Conservation (phyloP, 2,329 filamentous ascomycete species). For the Xylariomycetidae sp. region DNA sequence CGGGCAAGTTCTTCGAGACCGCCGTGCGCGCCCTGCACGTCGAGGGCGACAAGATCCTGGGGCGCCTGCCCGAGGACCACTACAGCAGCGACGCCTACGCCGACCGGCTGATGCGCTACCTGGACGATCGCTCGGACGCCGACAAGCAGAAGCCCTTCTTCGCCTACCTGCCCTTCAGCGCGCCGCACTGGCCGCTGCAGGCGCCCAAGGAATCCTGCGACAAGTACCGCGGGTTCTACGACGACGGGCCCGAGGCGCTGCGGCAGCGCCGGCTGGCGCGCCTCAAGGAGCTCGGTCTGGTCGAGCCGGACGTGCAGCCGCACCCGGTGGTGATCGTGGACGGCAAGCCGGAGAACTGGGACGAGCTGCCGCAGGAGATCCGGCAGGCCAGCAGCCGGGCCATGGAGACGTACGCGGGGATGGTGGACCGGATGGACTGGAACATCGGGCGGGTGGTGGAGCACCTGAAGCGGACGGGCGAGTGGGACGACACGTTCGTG, state of each 20-base stretch:
- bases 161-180: slow-evolving; percentile 53
- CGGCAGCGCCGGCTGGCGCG: slow-evolving; percentile 34
- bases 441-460: slow-evolving; percentile 47
- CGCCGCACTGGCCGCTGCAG: slow-evolving; percentile 58
- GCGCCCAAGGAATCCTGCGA: slow-evolving; percentile 44
- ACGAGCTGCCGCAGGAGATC: slow-evolving; percentile 14
- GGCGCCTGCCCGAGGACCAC: slow-evolving; percentile 36
- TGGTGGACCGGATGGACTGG: slow-evolving; percentile 50
- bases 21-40: slow-evolving; percentile 20
- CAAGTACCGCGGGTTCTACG: slow-evolving; percentile 54
- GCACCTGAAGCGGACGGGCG: slow-evolving; percentile 41
- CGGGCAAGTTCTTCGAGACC: slow-evolving; percentile 8
- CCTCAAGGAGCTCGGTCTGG: slow-evolving; percentile 31
- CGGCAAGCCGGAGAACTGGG: slow-evolving; percentile 13
- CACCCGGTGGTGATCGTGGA: slow-evolving; percentile 14
- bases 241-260: slow-evolving; percentile 53
- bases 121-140: slow-evolving; percentile 22
- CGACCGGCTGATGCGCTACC: slow-evolving; percentile 36
- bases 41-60: slow-evolving; percentile 19
- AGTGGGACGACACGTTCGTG: slow-evolving; percentile 47
- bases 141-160: slow-evolving; percentile 43
- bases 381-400: slow-evolving; percentile 18
- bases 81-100: slow-evolving; percentile 41
- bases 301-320: slow-evolving; percentile 15
- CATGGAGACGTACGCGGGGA: slow-evolving; percentile 47